Conservation (phyloP, 768 basidiomycete genomes). For the Pulveroboletus sp. region DNA sequence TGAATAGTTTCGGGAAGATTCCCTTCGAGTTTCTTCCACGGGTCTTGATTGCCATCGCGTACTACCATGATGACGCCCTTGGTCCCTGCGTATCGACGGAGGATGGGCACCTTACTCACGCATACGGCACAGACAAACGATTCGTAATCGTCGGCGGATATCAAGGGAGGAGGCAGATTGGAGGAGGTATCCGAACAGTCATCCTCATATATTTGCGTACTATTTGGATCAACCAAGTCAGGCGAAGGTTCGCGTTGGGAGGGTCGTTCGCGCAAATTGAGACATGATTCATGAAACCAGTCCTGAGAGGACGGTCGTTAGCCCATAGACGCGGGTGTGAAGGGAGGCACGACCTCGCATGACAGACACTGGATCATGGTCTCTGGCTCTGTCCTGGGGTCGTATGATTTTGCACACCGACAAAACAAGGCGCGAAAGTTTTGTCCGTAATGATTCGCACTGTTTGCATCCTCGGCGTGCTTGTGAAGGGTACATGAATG, state of each 20-base stretch:
- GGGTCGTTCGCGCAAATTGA: slow-evolving; percentile 72
- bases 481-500: slow-evolving; percentile 66
- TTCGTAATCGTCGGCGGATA: slow-evolving; percentile 70
- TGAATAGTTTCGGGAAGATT: slow-evolving; percentile 6
- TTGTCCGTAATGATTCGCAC: slow-evolving; percentile 62
- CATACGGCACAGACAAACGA: slow-evolving; percentile 71
- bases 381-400: slow-evolving; percentile 70
- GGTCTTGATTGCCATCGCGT: slow-evolving; percentile 41
- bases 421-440: slow-evolving; percentile 76
- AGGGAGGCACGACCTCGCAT: slow-evolving; percentile 59
- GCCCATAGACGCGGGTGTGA: neutral
- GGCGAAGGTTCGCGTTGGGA: slow-evolving; percentile 42
- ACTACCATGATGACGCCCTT: slow-evolving; percentile 65
- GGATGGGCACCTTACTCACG: slow-evolving; percentile 50
- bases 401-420: slow-evolving; percentile 69
- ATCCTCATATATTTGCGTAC: slow-evolving; percentile 36
- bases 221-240: slow-evolving; percentile 3
- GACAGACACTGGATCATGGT: slow-evolving; percentile 88
- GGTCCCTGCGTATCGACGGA: slow-evolving; percentile 67
- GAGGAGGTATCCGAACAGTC: slow-evolving; percentile 59
- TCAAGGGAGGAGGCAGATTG: slow-evolving; percentile 63
- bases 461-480: slow-evolving; percentile 51
- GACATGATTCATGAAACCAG: slow-evolving; percentile 91
- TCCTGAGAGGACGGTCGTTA: slow-evolving; percentile 45
- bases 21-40: slow-evolving; percentile 54